Conservation (phyloP, 1,139 yeast species). For the Pichia sp. region DNA sequence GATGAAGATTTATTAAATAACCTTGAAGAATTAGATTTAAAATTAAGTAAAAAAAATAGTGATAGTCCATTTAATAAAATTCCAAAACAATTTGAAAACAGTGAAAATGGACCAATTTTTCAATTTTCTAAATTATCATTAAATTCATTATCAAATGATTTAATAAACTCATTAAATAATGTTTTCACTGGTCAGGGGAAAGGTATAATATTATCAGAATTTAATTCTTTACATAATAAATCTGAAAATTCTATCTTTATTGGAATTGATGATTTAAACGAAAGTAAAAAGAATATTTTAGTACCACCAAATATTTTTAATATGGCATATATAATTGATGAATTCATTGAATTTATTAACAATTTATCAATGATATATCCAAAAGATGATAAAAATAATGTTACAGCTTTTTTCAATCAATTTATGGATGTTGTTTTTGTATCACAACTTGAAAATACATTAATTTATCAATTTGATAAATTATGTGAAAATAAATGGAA, state of each 20-base stretch:
- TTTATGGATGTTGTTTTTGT: constrained; percentile 63
- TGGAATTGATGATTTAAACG: constrained; percentile 42
- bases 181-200: constrained; percentile 51
- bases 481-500: constrained; percentile 15
- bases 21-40: constrained; percentile 20
- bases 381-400: constrained; percentile 24
- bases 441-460: constrained; percentile 55
- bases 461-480: constrained; percentile 36
- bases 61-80: constrained; percentile 23
- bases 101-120: constrained; percentile 34
- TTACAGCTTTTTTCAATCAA: constrained; percentile 47
- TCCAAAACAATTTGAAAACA: constrained; percentile 17
- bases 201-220: constrained; percentile 8
- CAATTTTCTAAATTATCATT: constrained; percentile 44
- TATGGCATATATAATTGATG: constrained; percentile 67
- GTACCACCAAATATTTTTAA: constrained; percentile 76
- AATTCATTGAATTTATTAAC: constrained; percentile 51
- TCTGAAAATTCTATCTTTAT: constrained; percentile 35
- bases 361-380: constrained; percentile 35
- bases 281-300: constrained; percentile 56
- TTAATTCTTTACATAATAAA: background rate
- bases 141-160: constrained; percentile 18
- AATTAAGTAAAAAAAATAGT: constrained; percentile 12
- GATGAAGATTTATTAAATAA: constrained; percentile 26
- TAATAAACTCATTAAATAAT: constrained; percentile 42